Percentiles rank a stretch among this genome's conserved stretches.
Evolutionary conservation across 148 eudicot species (phyloP).

Genomic region (Selenicereus undatus): DNA sequence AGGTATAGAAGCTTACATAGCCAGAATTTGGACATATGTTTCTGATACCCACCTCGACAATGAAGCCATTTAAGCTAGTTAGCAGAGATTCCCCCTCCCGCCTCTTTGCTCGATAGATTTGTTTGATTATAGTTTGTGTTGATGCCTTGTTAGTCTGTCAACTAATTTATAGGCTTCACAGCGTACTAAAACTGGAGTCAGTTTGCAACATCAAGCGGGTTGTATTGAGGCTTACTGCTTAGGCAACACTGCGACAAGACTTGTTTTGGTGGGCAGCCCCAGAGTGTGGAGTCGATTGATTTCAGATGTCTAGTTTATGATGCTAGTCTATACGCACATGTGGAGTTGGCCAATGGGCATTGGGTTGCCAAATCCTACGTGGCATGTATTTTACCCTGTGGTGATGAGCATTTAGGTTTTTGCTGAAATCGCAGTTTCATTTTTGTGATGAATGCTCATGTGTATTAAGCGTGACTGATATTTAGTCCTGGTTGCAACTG

Average conservation of each 20-base stretch:
- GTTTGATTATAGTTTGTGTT: not conserved
- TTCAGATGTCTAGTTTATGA: not conserved
- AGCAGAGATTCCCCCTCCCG: too few species aligned
- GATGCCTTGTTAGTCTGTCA: not conserved
- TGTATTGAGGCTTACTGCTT: conserved; percentile 3
- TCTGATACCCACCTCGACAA: too few species aligned
- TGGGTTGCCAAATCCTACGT: not conserved
- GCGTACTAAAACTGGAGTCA: not conserved
- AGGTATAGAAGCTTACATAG: not conserved
- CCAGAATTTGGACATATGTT: not conserved
- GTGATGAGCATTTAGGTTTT: not conserved
- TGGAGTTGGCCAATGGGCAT: not conserved
- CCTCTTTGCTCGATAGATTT: not conserved
- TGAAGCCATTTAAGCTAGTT: too few species aligned
- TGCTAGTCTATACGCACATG: not conserved
- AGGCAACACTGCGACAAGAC: not conserved
- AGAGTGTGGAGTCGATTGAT: not conserved
- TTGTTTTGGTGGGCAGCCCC: not conserved
- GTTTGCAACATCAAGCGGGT: not conserved
- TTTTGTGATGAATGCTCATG: not conserved
- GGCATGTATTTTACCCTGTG: conserved; percentile 2
- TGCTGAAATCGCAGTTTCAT: conserved; percentile 4
- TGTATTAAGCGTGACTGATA: not conserved
- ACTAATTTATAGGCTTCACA: conserved; percentile 3
- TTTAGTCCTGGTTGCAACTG: not conserved